These are phyloP conservation scores for Emmonsiellopsis sp. DNA, from an alignment of 2,329 filamentous ascomycete species.

Conservation along the genomic window DNA sequence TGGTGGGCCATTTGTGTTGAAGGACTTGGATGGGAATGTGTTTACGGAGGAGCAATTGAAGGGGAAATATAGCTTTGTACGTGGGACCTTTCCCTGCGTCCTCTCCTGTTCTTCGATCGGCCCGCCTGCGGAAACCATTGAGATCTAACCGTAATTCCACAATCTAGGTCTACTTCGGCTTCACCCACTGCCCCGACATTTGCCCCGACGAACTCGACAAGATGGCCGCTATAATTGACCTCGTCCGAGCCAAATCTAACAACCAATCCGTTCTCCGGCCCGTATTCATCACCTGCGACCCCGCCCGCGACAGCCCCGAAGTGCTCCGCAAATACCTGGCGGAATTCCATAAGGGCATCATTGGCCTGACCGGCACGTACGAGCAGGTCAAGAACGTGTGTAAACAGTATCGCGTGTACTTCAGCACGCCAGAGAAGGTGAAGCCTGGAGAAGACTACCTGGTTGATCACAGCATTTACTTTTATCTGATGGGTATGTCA, in stretches of 20 bases:
- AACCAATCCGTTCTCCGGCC: constrained; percentile 50
- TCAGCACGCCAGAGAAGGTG: constrained; percentile 80
- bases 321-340: constrained; percentile 75
- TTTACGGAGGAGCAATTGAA: constrained; percentile 75
- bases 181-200: constrained; percentile 96
- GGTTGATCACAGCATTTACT: constrained; percentile 98
- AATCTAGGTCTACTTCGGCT: constrained; percentile 85
- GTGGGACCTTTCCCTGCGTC: constrained; percentile 10
- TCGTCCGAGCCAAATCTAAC: constrained; percentile 36
- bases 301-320: constrained; percentile 75
- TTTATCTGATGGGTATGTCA: constrained; percentile 79
- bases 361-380: constrained; percentile 88
- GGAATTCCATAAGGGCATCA: constrained; percentile 80
- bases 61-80: constrained; percentile 61
- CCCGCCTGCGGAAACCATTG: neutral
- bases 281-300: constrained; percentile 88
- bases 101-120: neutral
- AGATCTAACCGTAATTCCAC: neutral
- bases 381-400: constrained; percentile 89
- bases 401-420: constrained; percentile 95
- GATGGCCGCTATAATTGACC: constrained; percentile 92
- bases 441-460: constrained; percentile 92
- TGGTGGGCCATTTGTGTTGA: constrained; percentile 72
- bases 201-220: constrained; percentile 99
- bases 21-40: constrained; percentile 68